phyloP scores from a whole-genome alignment of 768 basidiomycete genomes.

The Coprinellus micaceus region DNA sequence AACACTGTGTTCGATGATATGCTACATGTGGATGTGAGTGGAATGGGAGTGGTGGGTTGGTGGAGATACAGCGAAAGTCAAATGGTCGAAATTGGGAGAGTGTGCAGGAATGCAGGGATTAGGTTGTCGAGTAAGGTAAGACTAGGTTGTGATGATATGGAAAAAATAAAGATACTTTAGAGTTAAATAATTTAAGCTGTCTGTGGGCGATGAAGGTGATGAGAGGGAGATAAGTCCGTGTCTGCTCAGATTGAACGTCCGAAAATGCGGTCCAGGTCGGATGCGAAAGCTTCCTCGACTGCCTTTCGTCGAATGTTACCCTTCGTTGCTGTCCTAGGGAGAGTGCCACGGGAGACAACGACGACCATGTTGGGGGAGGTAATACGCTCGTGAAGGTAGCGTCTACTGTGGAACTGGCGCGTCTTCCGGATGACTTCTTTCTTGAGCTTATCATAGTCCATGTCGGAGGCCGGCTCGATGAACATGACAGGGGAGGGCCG shows the following conservation, averaged over 20 bases:
- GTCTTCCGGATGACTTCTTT: conserved; percentile 72
- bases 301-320: conserved; percentile 77
- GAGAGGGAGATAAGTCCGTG: not conserved
- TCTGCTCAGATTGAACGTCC: conserved; percentile 13
- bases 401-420: conserved; percentile 66
- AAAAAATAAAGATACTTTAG: conserved; percentile 8
- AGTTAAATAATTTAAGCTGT: conserved; percentile 12
- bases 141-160: conserved; percentile 4
- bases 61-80: not conserved
- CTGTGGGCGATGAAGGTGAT: not conserved
- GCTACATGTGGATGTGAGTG: not conserved
- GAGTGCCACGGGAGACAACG: conserved; percentile 58
- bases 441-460: conserved; percentile 57
- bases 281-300: conserved; percentile 63
- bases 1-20: not conserved
- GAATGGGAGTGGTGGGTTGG: not conserved
- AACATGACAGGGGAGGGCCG: conserved; percentile 76
- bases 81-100: not conserved
- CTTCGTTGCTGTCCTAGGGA: conserved; percentile 78
- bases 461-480: conserved; percentile 56
- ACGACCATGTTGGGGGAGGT: conserved; percentile 60
- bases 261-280: conserved; percentile 58
- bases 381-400: conserved; percentile 80
- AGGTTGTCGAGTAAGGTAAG: not conserved
- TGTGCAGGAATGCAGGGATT: not conserved